Percentiles rank a stretch among this genome's conserved stretches.
Conservation (phyloP, 192 early-diverging fungal species). For the Piromyces sp. region DNA sequence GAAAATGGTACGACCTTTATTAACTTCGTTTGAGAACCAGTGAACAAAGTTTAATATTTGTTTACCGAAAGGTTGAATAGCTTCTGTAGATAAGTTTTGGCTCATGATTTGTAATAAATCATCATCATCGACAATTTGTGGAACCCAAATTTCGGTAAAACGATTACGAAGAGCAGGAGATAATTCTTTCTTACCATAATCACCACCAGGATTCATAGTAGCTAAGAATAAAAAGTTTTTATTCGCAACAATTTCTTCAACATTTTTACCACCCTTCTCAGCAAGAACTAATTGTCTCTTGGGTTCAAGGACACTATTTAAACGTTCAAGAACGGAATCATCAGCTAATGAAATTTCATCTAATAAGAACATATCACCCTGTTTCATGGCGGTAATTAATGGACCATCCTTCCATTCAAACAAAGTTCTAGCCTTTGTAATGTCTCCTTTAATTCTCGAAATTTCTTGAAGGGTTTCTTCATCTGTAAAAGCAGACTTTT, state of each 20-base stretch:
- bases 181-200: conserved; percentile 97
- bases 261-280: conserved; percentile 62
- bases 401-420: conserved; percentile 98
- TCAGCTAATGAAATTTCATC: conserved; percentile 98
- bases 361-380: conserved; percentile 75
- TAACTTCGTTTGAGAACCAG: conserved; percentile 47
- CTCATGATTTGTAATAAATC: conserved; percentile 44
- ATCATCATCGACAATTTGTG: conserved; percentile 53
- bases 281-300: conserved; percentile 66
- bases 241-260: conserved; percentile 49
- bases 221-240: conserved; percentile 78
- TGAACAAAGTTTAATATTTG: conserved; percentile 66
- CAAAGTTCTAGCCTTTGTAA: conserved; percentile 31
- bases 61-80: conserved; percentile 15
- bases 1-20: conserved; percentile 30
- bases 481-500: not conserved
- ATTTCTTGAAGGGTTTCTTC: not conserved
- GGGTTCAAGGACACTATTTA: conserved; percentile 89
- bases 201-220: conserved; percentile 99
- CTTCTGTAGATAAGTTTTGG: conserved; percentile 5
- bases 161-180: conserved; percentile 92
- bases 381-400: conserved; percentile 70
- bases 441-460: conserved; percentile 7
- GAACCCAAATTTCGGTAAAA: conserved; percentile 97
- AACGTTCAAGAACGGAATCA: conserved; percentile 89